Base-by-base conservation (phyloP, 108 stramenopile genomes). In the Mediolabrus comicus region DNA sequence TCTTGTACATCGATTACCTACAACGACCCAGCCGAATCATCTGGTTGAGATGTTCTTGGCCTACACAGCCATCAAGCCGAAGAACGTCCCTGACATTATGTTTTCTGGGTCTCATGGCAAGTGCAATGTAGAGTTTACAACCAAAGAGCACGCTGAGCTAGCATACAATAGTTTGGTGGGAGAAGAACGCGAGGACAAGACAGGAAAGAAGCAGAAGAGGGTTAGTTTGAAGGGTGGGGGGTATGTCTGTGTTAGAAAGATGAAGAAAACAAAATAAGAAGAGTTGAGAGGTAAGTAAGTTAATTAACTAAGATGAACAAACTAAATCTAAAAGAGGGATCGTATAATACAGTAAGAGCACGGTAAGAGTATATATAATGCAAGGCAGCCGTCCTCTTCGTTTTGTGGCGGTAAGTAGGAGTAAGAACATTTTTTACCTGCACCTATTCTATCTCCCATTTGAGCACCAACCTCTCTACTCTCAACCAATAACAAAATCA, bases 1-100 rank as follows among this genome's bases (percentile, higher is more conserved):
- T 22, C 84, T 93, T 71, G 83, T 92, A 8, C 95, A 96, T 75
- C 86, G 92, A 11, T 83, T 96, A 39, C 95, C 95, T 12, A 74
- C 69, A 12, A 27, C 59, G 5, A 79, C 76, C 49, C 62, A 71
- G 26, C 54, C 58, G 9, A 67, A 76, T 36, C 87, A 93, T 31
- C 66, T 96, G 39, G 60, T 39, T 25, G 80, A 77, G 14, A 90
- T 93, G 92, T 84, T 96, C 58, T 29, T 92, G 43, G 79, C 72
- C 4, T 83, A 87, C 62, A 86, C 95, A 1, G 39, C 14, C 36
- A 65, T 96, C 25, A 56, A 77, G 35, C 92, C 91, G 10, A 81
- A 70, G 35, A 59, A 67, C 10, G 79, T 93, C 6, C 80, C 80
- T 6, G 83, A 87, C 0, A 84, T 96, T 62, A 76, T 81, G 11